Evolutionary conservation across 129 eudicot species (phyloP).

Genomic region (Tagetes patula): DNA sequence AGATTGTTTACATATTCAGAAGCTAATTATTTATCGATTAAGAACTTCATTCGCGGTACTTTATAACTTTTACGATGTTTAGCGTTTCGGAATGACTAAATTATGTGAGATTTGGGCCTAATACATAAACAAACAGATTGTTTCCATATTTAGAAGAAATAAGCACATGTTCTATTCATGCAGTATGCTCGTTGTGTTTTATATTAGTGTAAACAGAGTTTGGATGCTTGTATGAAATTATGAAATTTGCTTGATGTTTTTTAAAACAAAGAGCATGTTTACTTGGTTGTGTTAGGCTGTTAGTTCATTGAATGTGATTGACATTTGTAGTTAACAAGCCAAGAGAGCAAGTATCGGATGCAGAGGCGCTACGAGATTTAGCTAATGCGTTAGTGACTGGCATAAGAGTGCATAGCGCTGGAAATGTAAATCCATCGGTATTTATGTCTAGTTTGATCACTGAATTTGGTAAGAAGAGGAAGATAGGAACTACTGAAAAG

Average conservation of each 20-base stretch:
- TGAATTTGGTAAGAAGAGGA: slow-evolving; percentile 21
- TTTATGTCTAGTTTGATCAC: slow-evolving; percentile 44
- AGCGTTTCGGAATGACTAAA: background rate
- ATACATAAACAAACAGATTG: too few species aligned
- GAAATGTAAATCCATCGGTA: slow-evolving; percentile 46
- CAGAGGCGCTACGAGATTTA: slow-evolving; percentile 50
- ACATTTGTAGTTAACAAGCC: slow-evolving; percentile 45
- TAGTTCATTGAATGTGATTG: background rate
- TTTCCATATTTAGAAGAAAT: too few species aligned
- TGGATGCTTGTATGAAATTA: background rate
- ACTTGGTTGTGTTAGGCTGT: background rate
- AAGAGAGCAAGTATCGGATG: slow-evolving; percentile 67
- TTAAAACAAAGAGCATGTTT: background rate
- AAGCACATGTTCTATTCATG: background rate
- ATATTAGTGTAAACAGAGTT: background rate
- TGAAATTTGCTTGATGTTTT: background rate
- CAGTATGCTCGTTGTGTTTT: background rate
- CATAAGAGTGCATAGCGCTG: slow-evolving; percentile 34
- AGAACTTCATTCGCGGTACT: too few species aligned
- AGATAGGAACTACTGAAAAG: background rate
- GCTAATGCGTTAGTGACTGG: slow-evolving; percentile 38
- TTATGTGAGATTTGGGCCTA: background rate
- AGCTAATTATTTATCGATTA: too few species aligned
- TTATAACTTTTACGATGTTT: too few species aligned
- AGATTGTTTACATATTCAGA: background rate